Base-by-base conservation (phyloP, 2,329 filamentous ascomycete genomes). In the Cladosporium sp. region DNA sequence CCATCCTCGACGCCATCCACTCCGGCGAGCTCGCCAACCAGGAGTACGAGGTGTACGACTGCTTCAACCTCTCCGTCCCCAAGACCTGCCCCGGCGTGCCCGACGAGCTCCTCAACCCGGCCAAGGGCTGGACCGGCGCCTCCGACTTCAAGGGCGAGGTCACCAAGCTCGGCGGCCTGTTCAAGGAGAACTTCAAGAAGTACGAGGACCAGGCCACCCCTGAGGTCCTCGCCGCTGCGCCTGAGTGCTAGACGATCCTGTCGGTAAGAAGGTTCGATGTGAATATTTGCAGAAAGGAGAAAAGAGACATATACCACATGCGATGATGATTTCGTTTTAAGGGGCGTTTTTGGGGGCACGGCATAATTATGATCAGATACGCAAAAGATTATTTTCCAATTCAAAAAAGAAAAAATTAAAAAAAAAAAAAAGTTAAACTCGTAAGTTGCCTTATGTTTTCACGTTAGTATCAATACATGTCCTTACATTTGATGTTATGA, bases 1-100 rank as follows among this genome's bases (percentile, higher is more conserved):
- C 93, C 65, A 97, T 99, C 70, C 85, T 99, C 63, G 92, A 99
- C 72, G 88, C 92, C 69, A 96, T 99, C 76, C 93, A 99, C 85
- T 91, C 83, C 47, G 93, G 93, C 62, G 89, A 96, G 76, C 88
- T 99, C 61, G 90, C 90, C 67, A 88, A 95, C 64, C 86, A 82
- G 56, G 86, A 95, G 73, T 99, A 89, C 76, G 93, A 99, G 80
- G 89, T 77, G 59, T 99, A 99, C 76, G 89, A 90, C 36, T 85
- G 90, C 58, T 99, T 99, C 85, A 96, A 96, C 80, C 86, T 99
- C 52, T 82, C 86, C 68, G 89, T 99, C n/a, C 93, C 93, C 71
- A 96, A 86, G 78, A 77, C 83, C 43, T 97, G 92, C 81, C 83
- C 87, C 58, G 85, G 85, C 67, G 93, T 99, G 7, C 93, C 93